Conservation (phyloP, 768 basidiomycete species). For the Obba rivulosa region DNA sequence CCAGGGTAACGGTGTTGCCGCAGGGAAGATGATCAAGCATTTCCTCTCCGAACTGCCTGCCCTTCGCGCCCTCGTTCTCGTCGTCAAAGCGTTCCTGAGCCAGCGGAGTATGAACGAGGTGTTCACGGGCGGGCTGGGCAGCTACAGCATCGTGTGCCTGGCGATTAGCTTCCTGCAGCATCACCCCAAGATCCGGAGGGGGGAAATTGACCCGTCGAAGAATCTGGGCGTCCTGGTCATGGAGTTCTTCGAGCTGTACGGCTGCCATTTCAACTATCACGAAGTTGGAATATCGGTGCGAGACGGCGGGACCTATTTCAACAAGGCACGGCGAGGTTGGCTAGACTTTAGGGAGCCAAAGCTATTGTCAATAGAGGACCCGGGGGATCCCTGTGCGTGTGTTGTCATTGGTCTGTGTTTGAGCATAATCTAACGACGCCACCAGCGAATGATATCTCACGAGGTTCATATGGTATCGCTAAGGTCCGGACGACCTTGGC, state of each 20-base stretch:
- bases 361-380: slow-evolving; percentile 88
- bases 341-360: slow-evolving; percentile 47
- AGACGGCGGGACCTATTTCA: slow-evolving; percentile 86
- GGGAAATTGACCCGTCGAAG: slow-evolving; percentile 79
- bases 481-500: slow-evolving; percentile 80
- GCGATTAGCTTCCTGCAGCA: slow-evolving; percentile 95
- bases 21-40: slow-evolving; percentile 74
- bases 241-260: slow-evolving; percentile 98
- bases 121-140: slow-evolving; percentile 92
- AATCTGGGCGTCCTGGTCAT: slow-evolving; percentile 93
- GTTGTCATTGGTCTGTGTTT: neutral
- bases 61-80: slow-evolving; percentile 76
- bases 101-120: slow-evolving; percentile 97
- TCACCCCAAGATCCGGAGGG: slow-evolving; percentile 89
- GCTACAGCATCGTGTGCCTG: slow-evolving; percentile 90
- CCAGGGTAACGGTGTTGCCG: slow-evolving; percentile 77
- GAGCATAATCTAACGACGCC: neutral
- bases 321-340: slow-evolving; percentile 83
- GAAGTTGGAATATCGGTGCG: slow-evolving; percentile 85
- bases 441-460: slow-evolving; percentile 89
- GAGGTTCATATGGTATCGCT: slow-evolving; percentile 77
- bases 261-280: slow-evolving; percentile 85
- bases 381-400: slow-evolving; percentile 73
- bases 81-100: slow-evolving; percentile 85
- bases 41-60: slow-evolving; percentile 76